Evolutionary conservation across 768 basidiomycete genomes (phyloP), one percentile per base, ranked within the genome.

Genomic region (Rhizopogon rudus): DNA sequence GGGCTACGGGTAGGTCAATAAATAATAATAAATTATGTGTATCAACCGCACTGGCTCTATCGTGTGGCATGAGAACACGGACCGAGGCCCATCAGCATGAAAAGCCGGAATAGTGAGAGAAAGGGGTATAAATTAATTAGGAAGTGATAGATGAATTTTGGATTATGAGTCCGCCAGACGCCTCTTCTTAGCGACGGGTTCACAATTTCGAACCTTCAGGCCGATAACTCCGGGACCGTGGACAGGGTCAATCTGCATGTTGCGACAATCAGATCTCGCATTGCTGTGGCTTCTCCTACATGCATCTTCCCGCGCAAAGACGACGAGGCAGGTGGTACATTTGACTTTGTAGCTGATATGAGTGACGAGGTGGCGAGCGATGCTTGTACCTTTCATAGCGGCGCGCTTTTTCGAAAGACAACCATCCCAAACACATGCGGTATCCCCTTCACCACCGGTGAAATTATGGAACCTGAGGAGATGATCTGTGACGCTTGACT

Each of bases 311-410:
- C 68, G 60, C 40, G 68, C 69, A 56, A 69, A 71, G 56, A 67
- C 67, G 55, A 61, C 65, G 57, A 60, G 64, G 60, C 68, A 69
- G 16, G 64, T 60, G 49, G 60, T 52, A 25, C 68, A 69, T 44
- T 67, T 67, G 37, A 71, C 62, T 28, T 69, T 52, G 17, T 61
- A 71, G 1, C 69, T 67, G 17, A 69, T 58, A 17, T 69, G 68
- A 41, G 68, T 69, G 51, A 69, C 64, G 52, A 69, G 67, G 35
- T 69, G 68, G 5, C 69, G 63, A 7, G 68, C 68, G 17, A 69
- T 71, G 16, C 67, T 67, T 43, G 68, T 69, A 9, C 68, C 68
- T 48, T 71, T 69, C 68, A 69, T 69, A 2, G 65, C 60, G 16
- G 60, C 59, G 25, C 52, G 58, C 35, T 49, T 49, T 49, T 20